These are phyloP conservation scores for Schizonepeta tenuifolia DNA, from an alignment of 257 asterid genomes.

Conservation along the genomic window DNA sequence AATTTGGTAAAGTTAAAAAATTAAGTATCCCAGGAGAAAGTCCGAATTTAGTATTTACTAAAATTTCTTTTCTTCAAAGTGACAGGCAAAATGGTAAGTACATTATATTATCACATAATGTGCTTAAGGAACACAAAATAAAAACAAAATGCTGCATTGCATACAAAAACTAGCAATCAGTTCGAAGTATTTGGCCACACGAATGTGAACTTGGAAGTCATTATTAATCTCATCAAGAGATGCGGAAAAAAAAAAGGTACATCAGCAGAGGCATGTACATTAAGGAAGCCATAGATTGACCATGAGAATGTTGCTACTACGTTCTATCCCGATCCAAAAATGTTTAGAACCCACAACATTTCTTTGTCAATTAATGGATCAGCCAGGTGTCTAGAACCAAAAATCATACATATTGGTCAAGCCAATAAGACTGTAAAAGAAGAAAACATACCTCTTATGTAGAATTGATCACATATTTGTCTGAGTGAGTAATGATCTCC, in stretches of 20 bases:
- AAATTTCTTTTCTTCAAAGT: too few species aligned
- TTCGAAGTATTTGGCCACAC: too few species aligned
- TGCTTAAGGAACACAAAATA: neutral
- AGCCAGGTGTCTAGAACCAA: neutral
- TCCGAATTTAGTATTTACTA: too few species aligned
- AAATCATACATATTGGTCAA: slow-evolving; percentile 19
- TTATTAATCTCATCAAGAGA: neutral
- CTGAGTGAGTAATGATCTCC: slow-evolving; percentile 98
- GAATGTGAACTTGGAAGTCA: slow-evolving; percentile 8
- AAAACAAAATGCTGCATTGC: neutral
- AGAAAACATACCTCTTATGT: slow-evolving; percentile 67
- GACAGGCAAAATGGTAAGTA: neutral
- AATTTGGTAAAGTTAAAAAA: too few species aligned
- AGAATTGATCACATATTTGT: slow-evolving; percentile 95
- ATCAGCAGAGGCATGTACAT: slow-evolving; percentile 2
- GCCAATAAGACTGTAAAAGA: neutral
- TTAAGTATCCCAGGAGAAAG: neutral
- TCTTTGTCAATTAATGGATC: neutral
- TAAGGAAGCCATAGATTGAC: neutral
- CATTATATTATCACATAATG: neutral
- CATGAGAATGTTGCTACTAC: neutral
- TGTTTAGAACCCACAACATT: slow-evolving; percentile 6
- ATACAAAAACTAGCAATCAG: neutral
- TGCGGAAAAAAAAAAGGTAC: neutral
- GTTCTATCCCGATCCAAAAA: slow-evolving; percentile 2